These are phyloP conservation scores for Sporodiniella umbellata DNA, from an alignment of 371 early-diverging fungal species.

Conservation along the genomic window DNA sequence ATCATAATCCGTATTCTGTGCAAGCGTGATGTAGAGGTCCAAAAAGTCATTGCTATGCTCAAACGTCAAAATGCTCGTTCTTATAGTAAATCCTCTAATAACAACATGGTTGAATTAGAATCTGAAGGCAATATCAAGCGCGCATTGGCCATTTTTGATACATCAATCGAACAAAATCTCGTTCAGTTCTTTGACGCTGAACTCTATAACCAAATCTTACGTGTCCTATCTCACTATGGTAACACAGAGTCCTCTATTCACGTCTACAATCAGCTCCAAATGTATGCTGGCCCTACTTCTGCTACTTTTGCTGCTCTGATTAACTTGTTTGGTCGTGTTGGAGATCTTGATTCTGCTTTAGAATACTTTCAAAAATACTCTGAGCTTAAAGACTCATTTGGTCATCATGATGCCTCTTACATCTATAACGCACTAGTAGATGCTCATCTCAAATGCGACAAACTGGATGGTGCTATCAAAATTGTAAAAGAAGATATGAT, in stretches of 20 bases:
- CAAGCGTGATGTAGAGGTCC: slow-evolving; percentile 50
- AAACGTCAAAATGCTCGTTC: slow-evolving; percentile 36
- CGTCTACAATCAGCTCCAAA: slow-evolving; percentile 34
- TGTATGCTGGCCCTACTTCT: slow-evolving; percentile 26
- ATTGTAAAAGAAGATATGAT: slow-evolving; percentile 42
- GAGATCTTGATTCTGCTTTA: slow-evolving; percentile 36
- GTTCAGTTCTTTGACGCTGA: slow-evolving; percentile 40
- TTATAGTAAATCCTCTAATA: slow-evolving; percentile 6
- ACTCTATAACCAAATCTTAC: slow-evolving; percentile 42
- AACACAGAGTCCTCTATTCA: slow-evolving; percentile 30
- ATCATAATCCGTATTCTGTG: slow-evolving; percentile 41
- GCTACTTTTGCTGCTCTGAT: slow-evolving; percentile 52
- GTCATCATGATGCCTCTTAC: slow-evolving; percentile 40
- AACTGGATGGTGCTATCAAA: slow-evolving; percentile 33
- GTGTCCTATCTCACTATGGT: slow-evolving; percentile 47
- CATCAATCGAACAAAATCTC: slow-evolving; percentile 19
- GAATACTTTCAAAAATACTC: slow-evolving; percentile 34
- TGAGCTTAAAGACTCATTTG: slow-evolving; percentile 15
- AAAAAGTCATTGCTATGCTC: slow-evolving; percentile 43
- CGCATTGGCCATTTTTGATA: slow-evolving; percentile 38
- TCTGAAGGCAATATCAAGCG: slow-evolving; percentile 33
- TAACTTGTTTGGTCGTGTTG: slow-evolving; percentile 45
- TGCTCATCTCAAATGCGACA: slow-evolving; percentile 41
- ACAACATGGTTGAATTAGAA: slow-evolving; percentile 29
- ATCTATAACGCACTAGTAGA: slow-evolving; percentile 52